A percentile compares a stretch with the other conserved stretches of the same genome.
Evolutionary conservation across 1,139 yeast species (phyloP).

Genomic region (Pichia terricola): DNA sequence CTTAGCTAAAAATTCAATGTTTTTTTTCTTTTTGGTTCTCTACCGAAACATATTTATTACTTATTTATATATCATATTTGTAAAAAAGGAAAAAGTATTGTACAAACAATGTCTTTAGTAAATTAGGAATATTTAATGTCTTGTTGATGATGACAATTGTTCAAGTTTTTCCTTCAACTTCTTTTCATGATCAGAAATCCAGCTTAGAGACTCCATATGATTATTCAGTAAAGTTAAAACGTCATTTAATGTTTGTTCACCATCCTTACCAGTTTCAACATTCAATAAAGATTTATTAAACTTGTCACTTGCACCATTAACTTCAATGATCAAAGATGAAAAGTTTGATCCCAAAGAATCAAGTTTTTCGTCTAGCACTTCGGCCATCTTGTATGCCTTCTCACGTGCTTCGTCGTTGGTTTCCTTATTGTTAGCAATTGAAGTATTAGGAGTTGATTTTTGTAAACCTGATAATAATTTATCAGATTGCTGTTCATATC

Average conservation of each 20-base stretch:
- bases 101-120: no score
- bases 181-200: conserved; percentile 69
- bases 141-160: conserved; percentile 12
- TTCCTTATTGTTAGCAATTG: conserved; percentile 9
- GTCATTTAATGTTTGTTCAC: conserved; percentile 38
- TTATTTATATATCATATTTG: no score
- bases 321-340: conserved; percentile 69
- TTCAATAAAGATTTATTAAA: conserved; percentile 47
- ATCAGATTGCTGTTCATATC: conserved; percentile 82
- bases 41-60: no score
- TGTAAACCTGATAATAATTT: conserved; percentile 22
- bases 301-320: conserved; percentile 77
- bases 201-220: conserved; percentile 82
- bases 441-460: conserved; percentile 10
- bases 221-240: conserved; percentile 77
- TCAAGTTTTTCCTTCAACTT: conserved; percentile 58
- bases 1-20: no score
- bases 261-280: conserved; percentile 17
- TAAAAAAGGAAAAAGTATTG: no score
- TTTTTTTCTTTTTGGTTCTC: no score
- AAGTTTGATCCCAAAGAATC: conserved; percentile 70
- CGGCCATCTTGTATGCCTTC: conserved; percentile 84
- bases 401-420: conserved; percentile 73
- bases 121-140: no score
- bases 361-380: conserved; percentile 71